Conservation (phyloP, 2,329 filamentous ascomycete species). For the Microcyclospora tardicrescens region DNA sequence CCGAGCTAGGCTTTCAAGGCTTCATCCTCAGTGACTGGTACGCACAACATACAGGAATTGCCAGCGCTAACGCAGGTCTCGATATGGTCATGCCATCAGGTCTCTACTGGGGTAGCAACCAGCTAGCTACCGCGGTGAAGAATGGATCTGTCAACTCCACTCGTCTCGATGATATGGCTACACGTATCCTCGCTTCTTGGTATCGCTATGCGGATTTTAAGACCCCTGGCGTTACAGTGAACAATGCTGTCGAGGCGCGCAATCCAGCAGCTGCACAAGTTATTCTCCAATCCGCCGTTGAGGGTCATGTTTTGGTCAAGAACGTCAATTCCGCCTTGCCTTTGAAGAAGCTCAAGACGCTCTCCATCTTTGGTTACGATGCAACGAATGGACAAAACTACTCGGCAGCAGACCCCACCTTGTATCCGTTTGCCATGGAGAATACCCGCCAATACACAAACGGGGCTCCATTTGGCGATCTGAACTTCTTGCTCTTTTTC, state of each 20-base stretch:
- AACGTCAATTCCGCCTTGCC: constrained; percentile 44
- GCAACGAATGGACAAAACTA: constrained; percentile 16
- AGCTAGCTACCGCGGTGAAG: constrained; percentile 14
- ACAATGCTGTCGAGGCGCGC: constrained; percentile 40
- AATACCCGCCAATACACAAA: constrained; percentile 8
- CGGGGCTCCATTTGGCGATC: constrained; percentile 4
- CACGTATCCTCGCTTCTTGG: constrained; percentile 13
- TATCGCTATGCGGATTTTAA: constrained; percentile 9
- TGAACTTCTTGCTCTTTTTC: constrained; percentile 5
- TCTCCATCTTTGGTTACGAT: constrained; percentile 39
- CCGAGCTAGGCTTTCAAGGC: constrained; percentile 34
- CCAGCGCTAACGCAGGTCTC: constrained; percentile 11
- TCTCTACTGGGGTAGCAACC: constrained; percentile 7
- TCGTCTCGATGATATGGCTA: constrained; percentile 19
- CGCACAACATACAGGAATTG: constrained; percentile 15
- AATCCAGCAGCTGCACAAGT: constrained; percentile 36
- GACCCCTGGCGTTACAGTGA: constrained; percentile 26
- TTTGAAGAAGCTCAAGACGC: constrained; percentile 33
- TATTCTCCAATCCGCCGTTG: constrained; percentile 41
- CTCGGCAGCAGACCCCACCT: constrained; percentile 2
- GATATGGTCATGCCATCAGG: constrained; percentile 17
- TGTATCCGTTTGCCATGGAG: constrained; percentile 5
- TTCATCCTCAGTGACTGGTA: constrained; percentile 37
- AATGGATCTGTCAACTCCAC: constrained; percentile 16
- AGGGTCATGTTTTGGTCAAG: constrained; percentile 51